Evolutionary conservation across 352 stramenopile genomes (phyloP), one percentile per base, ranked within the genome.

Genomic region (Pythium insidiosum): DNA sequence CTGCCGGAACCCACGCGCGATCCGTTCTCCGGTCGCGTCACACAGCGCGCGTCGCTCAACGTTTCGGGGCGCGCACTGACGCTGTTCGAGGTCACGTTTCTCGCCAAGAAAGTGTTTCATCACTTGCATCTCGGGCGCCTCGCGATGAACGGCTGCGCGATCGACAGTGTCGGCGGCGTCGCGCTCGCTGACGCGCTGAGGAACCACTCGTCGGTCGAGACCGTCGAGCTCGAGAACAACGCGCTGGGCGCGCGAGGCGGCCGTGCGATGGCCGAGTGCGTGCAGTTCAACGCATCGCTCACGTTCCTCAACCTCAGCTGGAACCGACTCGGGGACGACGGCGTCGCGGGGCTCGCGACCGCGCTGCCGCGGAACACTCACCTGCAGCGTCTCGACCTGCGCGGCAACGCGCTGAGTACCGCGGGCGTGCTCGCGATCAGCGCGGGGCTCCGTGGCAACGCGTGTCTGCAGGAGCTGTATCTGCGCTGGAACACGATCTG

Each of bases 271-370:
- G 56, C 53, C 6, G 78, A 88, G 47, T 80, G 63, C 35, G 57
- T 90, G 19, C 52, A 65, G 22, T 72, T 58, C 51, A 90, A 84
- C 42, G 47, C 16, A 18, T 75, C 72, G 20, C 56, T 90, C 9
- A 83, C 56, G 5, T 69, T 60, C 30, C 55, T 90, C 4, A 90
- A 90, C 39, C 56, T 90, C 35, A 90, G 78, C 59, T 90, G 74
- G 74, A 87, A 85, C 34, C 50, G 68, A 12, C 62, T 90, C 16
- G 68, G 73, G 21, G 68, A 90, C 22, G 75, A 73, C 23, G 78
- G 73, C 6, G 72, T 74, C 2, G 31, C 58, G 1, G 53, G 56
- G 0, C 71, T 90, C 23, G 46, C 58, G 12, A 40, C 56, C n/a
- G 76, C 74, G 0, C 53, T 90, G 16, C 38, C 25, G 12, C 59